Evolutionary conservation across 306 rosid genomes (phyloP), one percentile per base, ranked within the genome.

Genomic region (Begonia fuchsioides): DNA sequence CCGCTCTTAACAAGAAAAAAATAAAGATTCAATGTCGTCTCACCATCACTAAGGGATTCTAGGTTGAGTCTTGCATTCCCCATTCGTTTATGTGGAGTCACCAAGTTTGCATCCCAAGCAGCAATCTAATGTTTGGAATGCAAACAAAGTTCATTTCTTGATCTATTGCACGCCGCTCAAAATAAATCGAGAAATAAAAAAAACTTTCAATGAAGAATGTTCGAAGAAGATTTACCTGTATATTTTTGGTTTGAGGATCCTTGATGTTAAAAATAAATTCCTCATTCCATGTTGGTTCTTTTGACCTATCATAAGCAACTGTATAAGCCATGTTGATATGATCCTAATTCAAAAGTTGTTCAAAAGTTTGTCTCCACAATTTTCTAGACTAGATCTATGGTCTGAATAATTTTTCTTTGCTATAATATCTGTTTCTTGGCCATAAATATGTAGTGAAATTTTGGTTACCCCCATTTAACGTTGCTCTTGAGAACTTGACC

Each of bases 21-120:
- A 20, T 2, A 20, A 20, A 20, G 32, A 20, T 20, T 26, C 35
- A 26, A 4, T 26, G 35, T 26, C 8, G 7, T 26, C 73, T 64
- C 69, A 88, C 97, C 97, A 65, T 88, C 95, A 84, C 90, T 78
- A 26, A 88, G 75, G 68, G 67, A 57, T 67, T 81, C 77, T 49
- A 88, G 69, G 64, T 67, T 76, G 57, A 84, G 59, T 44, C 73
- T 72, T 35, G 86, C 83, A 65, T 88, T 83, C 38, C 97, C 97
- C 97, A 88, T 84, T 56, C 97, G 93, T 74, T 88, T 88, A 68
- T 83, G 97, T 65, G 97, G 95, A 68, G 82, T 61, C 58, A 88
- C 83, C 61, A 88, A 86, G 72, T 88, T 88, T 60, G 97, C 97
- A 79, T 88, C 97, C 97, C 97, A 88, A 58, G 82, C 95, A 64